phyloP scores from a whole-genome alignment of 2,329 filamentous ascomycete genomes.

The Colletotrichum brevisporum region DNA sequence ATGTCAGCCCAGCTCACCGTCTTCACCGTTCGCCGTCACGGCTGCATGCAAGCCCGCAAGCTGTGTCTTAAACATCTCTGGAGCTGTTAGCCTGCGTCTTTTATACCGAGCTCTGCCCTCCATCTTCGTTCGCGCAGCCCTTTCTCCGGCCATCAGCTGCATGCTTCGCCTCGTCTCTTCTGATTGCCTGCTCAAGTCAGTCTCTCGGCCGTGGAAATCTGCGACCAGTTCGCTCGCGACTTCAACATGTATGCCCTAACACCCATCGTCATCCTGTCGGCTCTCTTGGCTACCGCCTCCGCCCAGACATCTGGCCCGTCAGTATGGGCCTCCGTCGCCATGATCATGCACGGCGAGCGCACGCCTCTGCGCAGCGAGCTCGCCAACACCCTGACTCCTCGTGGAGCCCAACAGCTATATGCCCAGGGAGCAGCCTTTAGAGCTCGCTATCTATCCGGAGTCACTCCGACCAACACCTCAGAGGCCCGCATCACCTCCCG shows the following conservation, averaged over 20 bases:
- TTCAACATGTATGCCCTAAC: constrained; percentile 43
- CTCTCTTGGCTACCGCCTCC: constrained; percentile 44
- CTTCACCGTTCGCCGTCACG: neutral
- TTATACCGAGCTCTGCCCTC: constrained; percentile 17
- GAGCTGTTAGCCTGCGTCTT: constrained; percentile 5
- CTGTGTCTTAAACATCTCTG: neutral
- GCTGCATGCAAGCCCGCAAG: constrained; percentile 13
- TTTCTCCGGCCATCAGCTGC: neutral
- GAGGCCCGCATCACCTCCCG: constrained; percentile 47
- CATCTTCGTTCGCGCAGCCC: neutral
- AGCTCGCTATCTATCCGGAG: constrained; percentile 60
- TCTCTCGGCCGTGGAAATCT: neutral
- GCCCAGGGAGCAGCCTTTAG: constrained; percentile 64
- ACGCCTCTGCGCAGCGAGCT: constrained; percentile 56
- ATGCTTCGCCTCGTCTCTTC: neutral
- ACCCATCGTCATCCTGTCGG: constrained; percentile 41
- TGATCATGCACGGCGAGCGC: constrained; percentile 67
- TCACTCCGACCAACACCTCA: constrained; percentile 43
- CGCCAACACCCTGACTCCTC: constrained; percentile 60
- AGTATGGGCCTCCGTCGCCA: constrained; percentile 65
- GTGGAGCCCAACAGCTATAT: constrained; percentile 67
- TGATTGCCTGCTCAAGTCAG: neutral
- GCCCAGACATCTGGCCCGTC: constrained; percentile 54
- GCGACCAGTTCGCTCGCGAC: neutral
- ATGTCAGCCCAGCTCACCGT: constrained; percentile 3